Conservation (phyloP, 129 eudicot species). For the Lonicera japonica region DNA sequence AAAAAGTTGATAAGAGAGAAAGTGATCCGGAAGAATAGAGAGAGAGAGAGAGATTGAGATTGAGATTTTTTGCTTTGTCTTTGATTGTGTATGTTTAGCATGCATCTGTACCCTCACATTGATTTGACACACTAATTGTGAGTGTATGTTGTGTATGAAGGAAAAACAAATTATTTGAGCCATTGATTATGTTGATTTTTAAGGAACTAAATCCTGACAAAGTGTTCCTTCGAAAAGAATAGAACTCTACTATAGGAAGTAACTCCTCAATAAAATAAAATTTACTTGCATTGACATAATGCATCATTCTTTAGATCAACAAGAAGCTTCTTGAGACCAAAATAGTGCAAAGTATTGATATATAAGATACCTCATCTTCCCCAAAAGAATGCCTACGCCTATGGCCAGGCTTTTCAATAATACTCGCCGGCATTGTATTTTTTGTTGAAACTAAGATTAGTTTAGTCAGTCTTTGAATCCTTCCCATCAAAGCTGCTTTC, state of each 20-base stretch:
- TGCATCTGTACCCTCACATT: too few relatives aligned
- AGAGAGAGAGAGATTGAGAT: too few relatives aligned
- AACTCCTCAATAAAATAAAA: not conserved
- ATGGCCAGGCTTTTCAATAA: constrained; percentile 40
- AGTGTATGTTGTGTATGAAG: too few relatives aligned
- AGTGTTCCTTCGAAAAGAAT: not conserved
- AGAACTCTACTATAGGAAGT: not conserved
- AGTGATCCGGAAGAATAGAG: too few relatives aligned
- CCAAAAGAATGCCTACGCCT: constrained; percentile 75
- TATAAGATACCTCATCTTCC: constrained; percentile 69
- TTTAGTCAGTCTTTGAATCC: constrained; percentile 84
- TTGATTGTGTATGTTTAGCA: too few relatives aligned
- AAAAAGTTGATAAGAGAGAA: too few relatives aligned
- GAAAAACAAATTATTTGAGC: too few relatives aligned
- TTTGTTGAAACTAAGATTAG: constrained; percentile 77
- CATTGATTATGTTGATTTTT: too few relatives aligned
- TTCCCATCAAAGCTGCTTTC: constrained; percentile 83
- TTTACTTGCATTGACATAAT: constrained; percentile 2
- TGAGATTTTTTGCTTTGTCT: too few relatives aligned
- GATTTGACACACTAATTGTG: too few relatives aligned
- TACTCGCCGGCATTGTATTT: constrained; percentile 41
- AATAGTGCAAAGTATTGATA: not conserved
- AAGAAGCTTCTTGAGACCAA: not conserved
- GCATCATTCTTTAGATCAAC: not conserved
- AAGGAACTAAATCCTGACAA: too few relatives aligned